Evolutionary conservation across 163 green algal genomes (phyloP).

Genomic region (Scenedesmus sp.): DNA sequence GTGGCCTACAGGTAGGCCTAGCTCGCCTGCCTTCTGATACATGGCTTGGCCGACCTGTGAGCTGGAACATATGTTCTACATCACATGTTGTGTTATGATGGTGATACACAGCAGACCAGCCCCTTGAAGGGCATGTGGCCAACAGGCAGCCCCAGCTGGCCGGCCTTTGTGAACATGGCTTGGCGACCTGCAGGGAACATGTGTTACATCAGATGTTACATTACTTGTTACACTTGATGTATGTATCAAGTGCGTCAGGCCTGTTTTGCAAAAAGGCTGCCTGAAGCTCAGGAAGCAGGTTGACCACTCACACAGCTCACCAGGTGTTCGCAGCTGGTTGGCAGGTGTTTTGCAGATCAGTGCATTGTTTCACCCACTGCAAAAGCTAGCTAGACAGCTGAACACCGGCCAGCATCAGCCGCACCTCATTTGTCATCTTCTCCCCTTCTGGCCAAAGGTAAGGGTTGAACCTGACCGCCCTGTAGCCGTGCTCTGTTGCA

Average conservation of each 20-base stretch:
- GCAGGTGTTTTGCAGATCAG: too few relatives aligned
- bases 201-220: neutral
- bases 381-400: too few relatives aligned
- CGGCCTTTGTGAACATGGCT: slow-evolving; percentile 64
- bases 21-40: slow-evolving; percentile 66
- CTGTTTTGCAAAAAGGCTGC: too few relatives aligned
- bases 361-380: too few relatives aligned
- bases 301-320: too few relatives aligned
- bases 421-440: slow-evolving; percentile 75
- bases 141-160: slow-evolving; percentile 66
- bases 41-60: slow-evolving; percentile 54
- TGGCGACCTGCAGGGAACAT: slow-evolving; percentile 36
- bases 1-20: slow-evolving; percentile 63
- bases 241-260: too few relatives aligned
- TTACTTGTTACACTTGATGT: too few relatives aligned
- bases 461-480: slow-evolving; percentile 79
- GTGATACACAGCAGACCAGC: slow-evolving; percentile 64
- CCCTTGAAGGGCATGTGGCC: slow-evolving; percentile 70
- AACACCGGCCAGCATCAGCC: neutral
- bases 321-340: too few relatives aligned
- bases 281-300: too few relatives aligned
- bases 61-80: too few relatives aligned
- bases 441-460: slow-evolving; percentile 76
- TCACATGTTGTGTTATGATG: neutral
- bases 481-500: slow-evolving; percentile 55